Evolutionary conservation across 345 rosid genomes (phyloP).

Genomic region (Erodium maritimum): DNA sequence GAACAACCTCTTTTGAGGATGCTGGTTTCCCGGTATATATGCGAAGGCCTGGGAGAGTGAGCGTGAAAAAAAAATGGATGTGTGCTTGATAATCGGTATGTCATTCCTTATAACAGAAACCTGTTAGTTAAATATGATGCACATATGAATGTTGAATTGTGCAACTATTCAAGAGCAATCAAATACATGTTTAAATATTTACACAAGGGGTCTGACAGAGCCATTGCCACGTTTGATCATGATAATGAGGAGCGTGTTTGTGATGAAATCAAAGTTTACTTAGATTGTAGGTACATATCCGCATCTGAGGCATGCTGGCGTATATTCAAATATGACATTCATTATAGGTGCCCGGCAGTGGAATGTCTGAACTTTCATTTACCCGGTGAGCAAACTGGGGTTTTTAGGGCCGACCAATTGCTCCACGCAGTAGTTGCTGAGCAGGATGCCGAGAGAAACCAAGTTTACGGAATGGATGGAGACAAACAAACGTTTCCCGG

Average conservation of each 20-base stretch:
- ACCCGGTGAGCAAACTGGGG: neutral
- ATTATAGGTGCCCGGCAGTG: neutral
- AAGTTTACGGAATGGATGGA: no score
- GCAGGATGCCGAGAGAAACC: no score
- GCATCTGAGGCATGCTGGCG: conserved; percentile 8
- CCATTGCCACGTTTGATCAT: no score
- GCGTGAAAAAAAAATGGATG: neutral
- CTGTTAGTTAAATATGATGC: no score
- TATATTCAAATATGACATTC: conserved; percentile 6
- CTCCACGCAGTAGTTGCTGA: no score
- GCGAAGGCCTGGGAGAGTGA: neutral
- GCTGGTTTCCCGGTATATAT: neutral
- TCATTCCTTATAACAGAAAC: conserved; percentile 2
- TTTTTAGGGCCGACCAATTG: neutral
- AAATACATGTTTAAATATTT: conserved; percentile 3
- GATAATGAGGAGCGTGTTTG: no score
- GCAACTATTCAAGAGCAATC: neutral
- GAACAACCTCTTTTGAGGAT: neutral
- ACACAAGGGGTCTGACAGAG: neutral
- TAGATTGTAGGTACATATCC: no score
- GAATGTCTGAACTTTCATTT: neutral
- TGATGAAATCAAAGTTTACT: conserved; percentile 4
- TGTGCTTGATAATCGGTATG: neutral
- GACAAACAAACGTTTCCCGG: no score
- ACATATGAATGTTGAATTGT: conserved; percentile 3